A percentile compares a stretch with the other conserved stretches of the same genome.
These are phyloP conservation scores for Penicillium sp. DNA, from an alignment of 2,329 filamentous ascomycete genomes.

Conservation along the genomic window DNA sequence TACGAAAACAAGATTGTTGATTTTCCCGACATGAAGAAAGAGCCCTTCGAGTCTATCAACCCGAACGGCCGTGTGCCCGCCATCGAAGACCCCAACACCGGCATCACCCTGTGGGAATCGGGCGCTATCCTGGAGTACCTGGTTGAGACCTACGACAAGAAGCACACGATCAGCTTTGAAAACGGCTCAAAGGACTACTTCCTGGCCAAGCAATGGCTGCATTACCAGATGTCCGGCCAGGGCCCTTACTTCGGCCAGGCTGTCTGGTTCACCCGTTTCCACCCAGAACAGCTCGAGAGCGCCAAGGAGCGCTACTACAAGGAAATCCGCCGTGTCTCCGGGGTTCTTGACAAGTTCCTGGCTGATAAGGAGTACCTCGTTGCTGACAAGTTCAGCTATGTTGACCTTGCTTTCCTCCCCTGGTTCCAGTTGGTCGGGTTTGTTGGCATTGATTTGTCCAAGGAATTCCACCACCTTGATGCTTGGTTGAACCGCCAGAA, in stretches of 20 bases:
- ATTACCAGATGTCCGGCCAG: conserved; percentile 48
- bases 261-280: conserved; percentile 44
- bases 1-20: conserved; percentile 24
- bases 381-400: conserved; percentile 44
- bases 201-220: conserved; percentile 46
- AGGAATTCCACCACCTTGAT: conserved; percentile 29
- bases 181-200: conserved; percentile 35
- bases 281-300: conserved; percentile 44
- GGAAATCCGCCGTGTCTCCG: conserved; percentile 46
- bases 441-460: conserved; percentile 26
- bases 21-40: conserved; percentile 31
- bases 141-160: conserved; percentile 45
- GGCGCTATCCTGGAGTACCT: conserved; percentile 48
- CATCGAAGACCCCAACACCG: conserved; percentile 38
- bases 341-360: conserved; percentile 45
- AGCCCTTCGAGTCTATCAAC: conserved; percentile 29
- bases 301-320: conserved; percentile 47
- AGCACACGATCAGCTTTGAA: conserved; percentile 38
- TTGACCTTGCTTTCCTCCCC: conserved; percentile 42
- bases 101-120: conserved; percentile 45
- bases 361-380: conserved; percentile 42
- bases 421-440: conserved; percentile 28
- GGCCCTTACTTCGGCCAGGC: conserved; percentile 52
- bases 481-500: conserved; percentile 32
- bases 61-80: conserved; percentile 37